Evolutionary conservation across 768 basidiomycete species (phyloP).

Genomic region (Clitopilus passeckerianus): DNA sequence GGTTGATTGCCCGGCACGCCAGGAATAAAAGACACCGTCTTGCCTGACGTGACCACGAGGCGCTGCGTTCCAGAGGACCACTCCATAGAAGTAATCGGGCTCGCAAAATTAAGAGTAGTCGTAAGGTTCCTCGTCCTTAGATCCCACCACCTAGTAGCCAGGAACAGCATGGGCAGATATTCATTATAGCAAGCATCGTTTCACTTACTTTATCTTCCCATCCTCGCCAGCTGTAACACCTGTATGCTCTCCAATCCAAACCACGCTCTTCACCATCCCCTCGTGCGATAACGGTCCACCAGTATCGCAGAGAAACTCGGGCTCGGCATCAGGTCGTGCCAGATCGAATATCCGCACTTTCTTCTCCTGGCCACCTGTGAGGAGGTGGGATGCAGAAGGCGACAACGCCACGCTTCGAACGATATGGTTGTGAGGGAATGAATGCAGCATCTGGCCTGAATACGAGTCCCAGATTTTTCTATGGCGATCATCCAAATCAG

Average conservation of each 20-base stretch:
- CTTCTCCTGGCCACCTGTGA: constrained; percentile 96
- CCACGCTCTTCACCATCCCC: constrained; percentile 86
- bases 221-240: constrained; percentile 93
- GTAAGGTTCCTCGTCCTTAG: constrained; percentile 71
- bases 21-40: constrained; percentile 88
- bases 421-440: constrained; percentile 98
- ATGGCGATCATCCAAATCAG: constrained; percentile 9
- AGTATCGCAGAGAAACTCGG: constrained; percentile 67
- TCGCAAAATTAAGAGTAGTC: constrained; percentile 66
- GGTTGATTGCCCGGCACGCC: constrained; percentile 59
- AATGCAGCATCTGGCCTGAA: constrained; percentile 80
- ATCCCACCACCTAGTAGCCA: constrained; percentile 86
- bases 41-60: constrained; percentile 87
- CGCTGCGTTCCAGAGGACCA: constrained; percentile 76
- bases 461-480: constrained; percentile 98
- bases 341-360: constrained; percentile 95
- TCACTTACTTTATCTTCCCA: constrained; percentile 74
- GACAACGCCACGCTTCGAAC: constrained; percentile 93
- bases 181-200: neutral
- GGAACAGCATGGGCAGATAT: constrained; percentile 6
- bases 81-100: constrained; percentile 92
- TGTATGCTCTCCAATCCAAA: constrained; percentile 87
- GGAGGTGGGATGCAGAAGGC: constrained; percentile 58
- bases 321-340: constrained; percentile 78
- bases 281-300: constrained; percentile 65